Evolutionary conservation across 1,139 yeast genomes (phyloP), one percentile per base, ranked within the genome.

Genomic region (Taphrina populina): DNA sequence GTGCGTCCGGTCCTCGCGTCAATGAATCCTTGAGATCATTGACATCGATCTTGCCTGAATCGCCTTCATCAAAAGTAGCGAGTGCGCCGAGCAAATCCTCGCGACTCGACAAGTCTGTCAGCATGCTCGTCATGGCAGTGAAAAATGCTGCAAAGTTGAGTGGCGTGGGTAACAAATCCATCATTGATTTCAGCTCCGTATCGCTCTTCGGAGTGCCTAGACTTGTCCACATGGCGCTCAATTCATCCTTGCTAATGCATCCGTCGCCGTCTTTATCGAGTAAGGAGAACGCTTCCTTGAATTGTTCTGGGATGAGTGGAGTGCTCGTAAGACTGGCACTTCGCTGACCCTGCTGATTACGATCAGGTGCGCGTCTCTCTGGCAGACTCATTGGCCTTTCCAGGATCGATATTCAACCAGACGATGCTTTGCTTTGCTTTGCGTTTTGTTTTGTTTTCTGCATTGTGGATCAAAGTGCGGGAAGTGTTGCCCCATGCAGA

Each of bases 241-340:
- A 66, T 66, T 90, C 96, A 1, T 71, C 72, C 23, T 71, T 67
- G 1, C 84, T 73, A 45, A 90, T 80, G 7, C 70, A 66, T 1
- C 92, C 88, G 64, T 88, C 92, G 34, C 86, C 82, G 60, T 88
- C 94, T 34, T 86, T 86, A 65, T 90, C 97, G n/a, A 90, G 79
- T 63, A 88, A 69, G 32, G 76, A 72, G 61, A 78, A 80, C 2
- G 81, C 74, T 71, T 78, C 82, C 53, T 76, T 74, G 39, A 80
- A 40, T 27, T 57, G 53, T 33, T 41, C 40, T 7, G 49, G 36
- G 17, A 49, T 37, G 46, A 49, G 54, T 17, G 54, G 54, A 13
- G 46, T 41, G 40, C 54, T 33, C 13, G 54, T 46, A 13, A 49
- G 44, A 30, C 46, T 37, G 15, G 54, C 21, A 33, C 45, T 36